Evolutionary conservation across 768 basidiomycete genomes (phyloP).

Genomic region (Chalciporus sphaerocephalus): DNA sequence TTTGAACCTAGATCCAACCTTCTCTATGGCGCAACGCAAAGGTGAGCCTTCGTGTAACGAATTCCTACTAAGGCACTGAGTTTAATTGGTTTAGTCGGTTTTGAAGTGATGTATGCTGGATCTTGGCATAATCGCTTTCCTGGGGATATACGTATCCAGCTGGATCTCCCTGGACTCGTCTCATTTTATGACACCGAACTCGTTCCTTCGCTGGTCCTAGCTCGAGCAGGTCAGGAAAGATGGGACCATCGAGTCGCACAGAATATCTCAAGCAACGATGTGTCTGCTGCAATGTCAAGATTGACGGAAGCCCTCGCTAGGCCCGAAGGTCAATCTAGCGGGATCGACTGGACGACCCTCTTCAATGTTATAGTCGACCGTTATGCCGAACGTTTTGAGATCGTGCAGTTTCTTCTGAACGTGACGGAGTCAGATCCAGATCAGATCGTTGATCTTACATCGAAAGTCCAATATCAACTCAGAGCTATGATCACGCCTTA

Average conservation of each 20-base stretch:
- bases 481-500: conserved; percentile 22
- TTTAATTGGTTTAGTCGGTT: too few species aligned
- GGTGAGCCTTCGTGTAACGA: too few species aligned
- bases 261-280: conserved; percentile 3
- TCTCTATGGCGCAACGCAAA: too few species aligned
- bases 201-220: not conserved
- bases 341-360: conserved; percentile 41
- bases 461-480: conserved; percentile 13
- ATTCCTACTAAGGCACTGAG: not conserved
- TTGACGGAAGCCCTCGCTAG: conserved; percentile 2
- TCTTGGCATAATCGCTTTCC: conserved; percentile 20
- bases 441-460: conserved; percentile 2
- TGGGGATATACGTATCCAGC: conserved; percentile 18
- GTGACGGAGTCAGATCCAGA: conserved; percentile 8
- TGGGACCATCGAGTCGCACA: too few species aligned
- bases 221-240: too few species aligned
- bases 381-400: conserved; percentile 33
- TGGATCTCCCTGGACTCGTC: conserved; percentile 17
- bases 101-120: conserved; percentile 12
- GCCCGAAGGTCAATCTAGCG: conserved; percentile 17
- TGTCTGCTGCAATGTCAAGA: not conserved
- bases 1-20: conserved; percentile 9
- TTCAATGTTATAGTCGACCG: conserved; percentile 37
- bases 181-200: conserved; percentile 17
- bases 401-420: conserved; percentile 33